Base-by-base conservation (phyloP, 441 rosid species). In the Pelargonium exstipulatum region DNA sequence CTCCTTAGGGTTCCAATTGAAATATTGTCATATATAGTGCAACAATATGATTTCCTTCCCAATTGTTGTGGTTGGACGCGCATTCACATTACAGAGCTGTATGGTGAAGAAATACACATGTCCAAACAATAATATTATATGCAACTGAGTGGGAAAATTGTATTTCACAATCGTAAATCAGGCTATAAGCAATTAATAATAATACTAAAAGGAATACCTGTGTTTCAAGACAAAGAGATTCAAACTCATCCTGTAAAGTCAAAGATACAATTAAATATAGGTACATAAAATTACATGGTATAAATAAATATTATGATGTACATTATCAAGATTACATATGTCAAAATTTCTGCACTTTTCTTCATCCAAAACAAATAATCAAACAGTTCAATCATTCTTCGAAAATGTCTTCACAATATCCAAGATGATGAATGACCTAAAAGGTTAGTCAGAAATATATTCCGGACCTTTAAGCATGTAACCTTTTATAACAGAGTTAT, bases 211-310 rank as follows among this genome's bases (percentile, higher is more conserved):
- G 24, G 63, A 49, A 7, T 73, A 86, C 94, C 94, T 82, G 83
- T 64, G 80, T 69, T 75, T 86, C 89, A 37, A 73, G 76, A 73
- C 81, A 83, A 46, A 86, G 68, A 42, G 85, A 85, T 73, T 85
- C 82, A 26, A 88, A 88, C 63, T 76, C 88, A 62, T 86, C 86
- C 91, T 86, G 88, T 9, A 79, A 43, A 79, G 51, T 35, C 26
- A 37, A 73, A 69, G 60, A 60, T 65, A 66, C 29, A 67, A 62
- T 14, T 62, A 67, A 70, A n/a, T 57, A 69, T 29, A 78, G 61
- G 61, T 14, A 48, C 18, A 60, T 60, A 55, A 55, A 29, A 35
- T 13, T 35, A 14, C 5, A 35, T 1, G 7, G 14, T 16, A 51
- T 29, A 3, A 29, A 29, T 17, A 49, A 49, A 8, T 45, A 45